Conservation (phyloP, 129 eudicot species). For the Oenanthe sinensis region DNA sequence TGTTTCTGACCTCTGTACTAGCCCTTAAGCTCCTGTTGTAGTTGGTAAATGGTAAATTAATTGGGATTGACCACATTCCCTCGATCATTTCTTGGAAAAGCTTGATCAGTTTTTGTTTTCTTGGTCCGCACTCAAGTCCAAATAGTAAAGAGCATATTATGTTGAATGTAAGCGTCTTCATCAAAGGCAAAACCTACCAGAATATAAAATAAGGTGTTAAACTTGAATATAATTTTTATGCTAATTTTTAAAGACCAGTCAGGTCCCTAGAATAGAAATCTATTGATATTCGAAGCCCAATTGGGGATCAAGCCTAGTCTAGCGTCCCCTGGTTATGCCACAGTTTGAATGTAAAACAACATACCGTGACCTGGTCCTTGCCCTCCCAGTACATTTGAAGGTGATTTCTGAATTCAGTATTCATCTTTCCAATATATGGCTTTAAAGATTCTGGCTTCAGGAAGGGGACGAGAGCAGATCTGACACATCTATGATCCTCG, state of each 20-base stretch:
- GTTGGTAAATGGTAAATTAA: constrained; percentile 44
- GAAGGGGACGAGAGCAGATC: constrained; percentile 30
- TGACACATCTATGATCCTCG: constrained; percentile 32
- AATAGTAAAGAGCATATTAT: constrained; percentile 47
- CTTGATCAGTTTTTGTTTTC: constrained; percentile 31
- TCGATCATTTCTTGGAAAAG: constrained; percentile 32
- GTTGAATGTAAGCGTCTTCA: constrained; percentile 55
- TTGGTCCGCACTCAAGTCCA: constrained; percentile 42
- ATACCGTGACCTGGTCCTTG: constrained; percentile 21
- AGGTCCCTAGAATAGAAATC: not conserved
- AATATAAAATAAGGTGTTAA: not conserved
- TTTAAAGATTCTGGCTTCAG: constrained; percentile 39
- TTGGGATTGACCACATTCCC: constrained; percentile 40
- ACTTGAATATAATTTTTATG: not conserved
- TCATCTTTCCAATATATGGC: constrained; percentile 27
- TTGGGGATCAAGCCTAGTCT: not conserved
- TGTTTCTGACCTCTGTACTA: constrained; percentile 26
- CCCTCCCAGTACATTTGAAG: constrained; percentile 31
- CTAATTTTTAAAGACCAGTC: not conserved
- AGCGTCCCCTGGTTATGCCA: not conserved
- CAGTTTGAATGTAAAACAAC: not conserved
- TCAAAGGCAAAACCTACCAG: constrained; percentile 42
- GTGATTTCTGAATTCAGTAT: constrained; percentile 26
- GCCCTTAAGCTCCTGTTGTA: constrained; percentile 41
- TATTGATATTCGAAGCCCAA: not conserved